phyloP scores from a whole-genome alignment of 345 rosid species.

The Noccaea caerulescens region DNA sequence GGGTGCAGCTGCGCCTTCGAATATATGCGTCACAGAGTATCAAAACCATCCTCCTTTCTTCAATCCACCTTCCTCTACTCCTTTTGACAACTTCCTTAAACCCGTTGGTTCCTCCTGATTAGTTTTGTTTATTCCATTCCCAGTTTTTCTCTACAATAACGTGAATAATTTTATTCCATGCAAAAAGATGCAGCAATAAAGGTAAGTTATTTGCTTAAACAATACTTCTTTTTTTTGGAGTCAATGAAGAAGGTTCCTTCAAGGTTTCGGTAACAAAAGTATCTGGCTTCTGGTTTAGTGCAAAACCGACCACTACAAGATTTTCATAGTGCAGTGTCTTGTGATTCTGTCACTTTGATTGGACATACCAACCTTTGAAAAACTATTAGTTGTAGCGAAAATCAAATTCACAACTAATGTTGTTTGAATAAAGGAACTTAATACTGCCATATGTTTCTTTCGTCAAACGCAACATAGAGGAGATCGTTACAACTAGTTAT shows the following conservation, averaged over 20 bases:
- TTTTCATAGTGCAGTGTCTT: neutral
- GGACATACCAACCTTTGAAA: neutral
- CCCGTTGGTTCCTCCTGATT: slow-evolving; percentile 63
- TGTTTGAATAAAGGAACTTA: slow-evolving; percentile 1
- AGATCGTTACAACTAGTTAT: slow-evolving; percentile 37
- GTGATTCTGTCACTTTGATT: neutral
- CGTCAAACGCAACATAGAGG: slow-evolving; percentile 19
- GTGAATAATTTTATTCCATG: neutral
- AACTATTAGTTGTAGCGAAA: neutral
- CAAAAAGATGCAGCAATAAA: neutral
- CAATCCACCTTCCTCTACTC: slow-evolving; percentile 61
- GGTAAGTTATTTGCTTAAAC: slow-evolving; percentile 4
- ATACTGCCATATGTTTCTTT: slow-evolving; percentile 29
- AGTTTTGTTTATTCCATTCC: neutral
- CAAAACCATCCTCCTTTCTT: slow-evolving; percentile 54
- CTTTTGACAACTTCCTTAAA: slow-evolving; percentile 63
- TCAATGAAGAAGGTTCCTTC: neutral
- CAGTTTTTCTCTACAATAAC: slow-evolving; percentile 10
- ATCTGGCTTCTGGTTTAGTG: neutral
- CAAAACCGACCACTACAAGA: slow-evolving; percentile 9
- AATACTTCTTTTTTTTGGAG: neutral
- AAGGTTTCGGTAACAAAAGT: neutral
- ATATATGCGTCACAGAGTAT: slow-evolving; percentile 50
- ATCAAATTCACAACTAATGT: neutral
- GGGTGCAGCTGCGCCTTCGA: slow-evolving; percentile 31